Evolutionary conservation across 129 eudicot genomes (phyloP), one percentile per base, ranked within the genome.

Genomic region (Arctium minus): DNA sequence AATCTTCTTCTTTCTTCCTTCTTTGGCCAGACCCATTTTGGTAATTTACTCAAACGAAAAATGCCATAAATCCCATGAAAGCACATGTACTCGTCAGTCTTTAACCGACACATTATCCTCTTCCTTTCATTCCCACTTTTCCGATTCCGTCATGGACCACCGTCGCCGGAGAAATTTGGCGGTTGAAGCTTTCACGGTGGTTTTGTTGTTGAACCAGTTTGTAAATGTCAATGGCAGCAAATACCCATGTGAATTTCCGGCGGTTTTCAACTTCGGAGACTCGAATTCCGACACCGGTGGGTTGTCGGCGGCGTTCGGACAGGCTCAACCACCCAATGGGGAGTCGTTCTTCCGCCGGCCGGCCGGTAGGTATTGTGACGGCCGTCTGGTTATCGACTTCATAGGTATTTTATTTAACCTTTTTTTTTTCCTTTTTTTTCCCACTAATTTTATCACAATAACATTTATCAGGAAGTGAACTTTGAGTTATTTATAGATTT

Each of bases 271-370:
- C 90, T 95, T 95, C 70, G 97, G 97, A 6, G 99, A 95, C 88
- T 95, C 99, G 0, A 95, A 95, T 81, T 95, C 99, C 53, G 99
- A 95, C 79, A 95, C 99, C 33, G 99, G 99, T 40, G 99, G 97
- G 65, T 88, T 91, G 65, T 93, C 97, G 7, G 97, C 99, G 2
- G 97, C 97, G 0, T 95, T 95, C 73, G 97, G 97, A 18, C 97
- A 91, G 80, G 97, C 91, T 9, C 87, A 85, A n/a, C 90, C 97
- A 0, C 97, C 99, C 65, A 53, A 85, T 32, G 99, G 99, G 29
- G 92, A 91, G 89, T 78, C 97, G 2, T 95, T 69, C 46, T 95
- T 95, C 73, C 87, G 76, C 39, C 82, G 86, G 46, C 98, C 97
- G 44, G 97, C 94, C 6, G 97, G 98, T 3, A 86, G 98, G 64